A percentile compares a stretch with the other conserved stretches of the same genome.
phyloP scores from a whole-genome alignment of 2,329 filamentous ascomycete species.

The Sarocladium kiliense region DNA sequence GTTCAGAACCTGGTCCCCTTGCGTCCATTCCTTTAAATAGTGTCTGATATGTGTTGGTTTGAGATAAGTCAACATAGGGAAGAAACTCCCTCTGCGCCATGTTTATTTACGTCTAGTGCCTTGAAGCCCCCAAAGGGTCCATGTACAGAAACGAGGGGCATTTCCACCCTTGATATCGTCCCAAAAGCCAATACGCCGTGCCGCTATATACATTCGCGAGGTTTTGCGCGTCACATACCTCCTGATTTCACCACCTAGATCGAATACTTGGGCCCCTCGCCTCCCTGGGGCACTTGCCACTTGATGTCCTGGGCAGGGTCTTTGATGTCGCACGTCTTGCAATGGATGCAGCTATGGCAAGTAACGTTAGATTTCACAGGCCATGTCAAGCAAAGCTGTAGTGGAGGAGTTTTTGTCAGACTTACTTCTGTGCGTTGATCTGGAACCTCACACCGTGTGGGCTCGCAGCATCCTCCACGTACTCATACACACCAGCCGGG shows the following conservation, averaged over 20 bases:
- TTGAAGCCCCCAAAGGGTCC: neutral
- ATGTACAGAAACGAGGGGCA: neutral
- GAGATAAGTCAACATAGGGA: neutral
- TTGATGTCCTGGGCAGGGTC: slow-evolving; percentile 96
- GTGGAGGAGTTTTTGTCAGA: slow-evolving; percentile 19
- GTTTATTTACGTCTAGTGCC: slow-evolving; percentile 1
- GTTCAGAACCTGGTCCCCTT: neutral
- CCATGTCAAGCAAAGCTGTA: neutral
- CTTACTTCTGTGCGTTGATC: slow-evolving; percentile 96
- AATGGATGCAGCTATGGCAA: slow-evolving; percentile 89
- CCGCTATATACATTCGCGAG: neutral
- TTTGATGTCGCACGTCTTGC: slow-evolving; percentile 99
- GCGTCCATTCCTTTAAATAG: slow-evolving; percentile 6
- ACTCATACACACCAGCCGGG: slow-evolving; percentile 95
- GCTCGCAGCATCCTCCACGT: slow-evolving; percentile 87
- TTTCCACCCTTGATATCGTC: slow-evolving; percentile 3
- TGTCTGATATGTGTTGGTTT: neutral
- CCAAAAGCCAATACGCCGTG: neutral
- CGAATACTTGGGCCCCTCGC: slow-evolving; percentile 70
- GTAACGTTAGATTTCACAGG: slow-evolving; percentile 10
- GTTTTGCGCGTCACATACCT: neutral
- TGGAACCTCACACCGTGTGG: slow-evolving; percentile 89
- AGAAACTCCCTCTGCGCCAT: neutral
- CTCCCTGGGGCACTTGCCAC: slow-evolving; percentile 91
- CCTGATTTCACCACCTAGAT: no score